A percentile compares a stretch with the other conserved stretches of the same genome.
Conservation (phyloP, 495 filamentous ascomycete species). For the Viridothelium virens region DNA sequence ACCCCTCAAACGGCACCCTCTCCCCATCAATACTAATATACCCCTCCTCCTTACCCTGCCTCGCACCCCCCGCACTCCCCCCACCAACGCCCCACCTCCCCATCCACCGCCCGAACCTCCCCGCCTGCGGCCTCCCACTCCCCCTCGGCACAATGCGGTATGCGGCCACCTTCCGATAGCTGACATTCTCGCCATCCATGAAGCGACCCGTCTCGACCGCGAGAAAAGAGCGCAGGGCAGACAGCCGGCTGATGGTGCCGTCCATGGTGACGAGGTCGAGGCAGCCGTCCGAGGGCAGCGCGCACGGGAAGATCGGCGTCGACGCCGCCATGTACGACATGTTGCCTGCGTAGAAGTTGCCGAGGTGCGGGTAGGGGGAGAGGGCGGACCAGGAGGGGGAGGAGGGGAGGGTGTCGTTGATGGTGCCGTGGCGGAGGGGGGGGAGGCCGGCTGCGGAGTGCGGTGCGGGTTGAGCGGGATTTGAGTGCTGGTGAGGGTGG, state of each 20-base stretch:
- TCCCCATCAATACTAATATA: constrained; percentile 96
- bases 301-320: constrained; percentile 78
- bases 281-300: constrained; percentile 75
- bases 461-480: constrained; percentile 47
- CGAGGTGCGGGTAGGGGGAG: constrained; percentile 58
- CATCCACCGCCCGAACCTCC: neutral
- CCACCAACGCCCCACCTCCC: constrained; percentile 15
- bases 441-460: constrained; percentile 52
- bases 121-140: neutral
- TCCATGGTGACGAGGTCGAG: constrained; percentile 78
- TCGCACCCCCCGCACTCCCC: constrained; percentile 25
- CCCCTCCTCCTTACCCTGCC: constrained; percentile 49
- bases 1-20: constrained; percentile 70
- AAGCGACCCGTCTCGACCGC: constrained; percentile 63
- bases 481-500: constrained; percentile 52
- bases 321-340: constrained; percentile 88
- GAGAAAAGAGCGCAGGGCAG: constrained; percentile 57
- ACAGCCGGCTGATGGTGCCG: constrained; percentile 59
- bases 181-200: constrained; percentile 69
- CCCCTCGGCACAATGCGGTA: constrained; percentile 74
- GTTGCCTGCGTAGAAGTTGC: constrained; percentile 92
- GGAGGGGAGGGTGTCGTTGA: constrained; percentile 64
- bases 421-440: constrained; percentile 65
- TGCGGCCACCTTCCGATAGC: constrained; percentile 70
- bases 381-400: constrained; percentile 68